Evolutionary conservation across 2,329 filamentous ascomycete species (phyloP), one percentile per base, ranked within the genome.

Genomic region (Penicillium sp.): DNA sequence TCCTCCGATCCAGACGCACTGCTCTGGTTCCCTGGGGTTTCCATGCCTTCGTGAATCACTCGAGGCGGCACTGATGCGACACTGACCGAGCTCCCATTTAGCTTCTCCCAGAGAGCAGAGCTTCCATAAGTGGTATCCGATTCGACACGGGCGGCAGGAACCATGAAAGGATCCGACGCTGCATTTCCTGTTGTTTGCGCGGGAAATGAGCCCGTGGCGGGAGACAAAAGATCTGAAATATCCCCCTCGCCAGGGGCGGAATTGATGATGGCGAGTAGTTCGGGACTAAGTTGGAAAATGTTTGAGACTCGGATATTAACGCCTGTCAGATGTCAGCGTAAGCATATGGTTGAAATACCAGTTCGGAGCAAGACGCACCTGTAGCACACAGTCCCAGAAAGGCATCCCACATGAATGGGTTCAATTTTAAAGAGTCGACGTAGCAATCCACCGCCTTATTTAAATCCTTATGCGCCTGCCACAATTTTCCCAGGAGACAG

Each of bases 401-500:
- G 0, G 93, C 92, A 78, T 99, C 94, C 94, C 94, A 99, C 84
- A 96, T 94, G 72, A 97, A 93, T 1, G 94, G 92, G 66, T 97
- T 99, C 48, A 86, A 72, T 73, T 92, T 95, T 63, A 99, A 77
- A 5, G 92, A 85, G 54, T 95, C 91, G 60, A 96, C 91, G 68
- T 94, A 97, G 70, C 85, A 91, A 59, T 89, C 84, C 13, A 93
- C 85, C 7, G 94, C 92, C 71, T 90, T 91, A 65, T 89, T 89
- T 64, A 90, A 82, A 62, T 96, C 84, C 55, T 82, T 89, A 63
- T 94, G 87, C 2, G 84, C 90, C 42, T 88, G 85, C 76, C 91
- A 93, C 23, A 99, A 78, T 73, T 95, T 96, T 21, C 91, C 94
- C 24, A 96, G 80, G 30, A 99, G 76, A 64, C 89, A 94, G 57